Base-by-base conservation (phyloP, 805 yeast genomes). In the Metschnikowia colocasiae region DNA sequence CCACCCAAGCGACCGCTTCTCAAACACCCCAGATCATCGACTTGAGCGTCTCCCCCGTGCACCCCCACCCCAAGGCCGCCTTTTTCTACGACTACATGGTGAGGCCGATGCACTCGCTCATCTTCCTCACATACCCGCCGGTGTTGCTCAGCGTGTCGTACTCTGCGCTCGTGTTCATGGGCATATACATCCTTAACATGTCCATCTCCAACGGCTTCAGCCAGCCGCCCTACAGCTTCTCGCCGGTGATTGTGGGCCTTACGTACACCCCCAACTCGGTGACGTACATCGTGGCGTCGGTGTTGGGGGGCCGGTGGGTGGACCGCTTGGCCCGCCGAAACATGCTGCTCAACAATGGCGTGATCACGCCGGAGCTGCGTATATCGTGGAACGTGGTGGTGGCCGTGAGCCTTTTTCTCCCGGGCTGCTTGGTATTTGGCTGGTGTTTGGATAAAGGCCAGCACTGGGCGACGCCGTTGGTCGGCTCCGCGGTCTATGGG, bases 191-290 rank as follows among this genome's bases (percentile, higher is more conserved):
- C 52, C 79, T 87, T 57, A 89, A 89, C 66, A 74, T 87, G 78
- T 75, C 92, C 3, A 69, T 89, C 36, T 75, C 91, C 40, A 76
- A 78, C 57, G 74, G 73, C 44, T 88, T 81, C 63, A 68, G 86
- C 0, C 58, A 75, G 18, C 63, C 68, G 0, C 96, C 96, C 3
- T 88, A 88, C 63, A 79, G 81, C 57, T 89, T 85, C 71, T 67
- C 71, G 29, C 65, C 86, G 0, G 64, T 87, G 41, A 73, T 82
- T 47, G 76, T 84, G 41, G 96, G 96, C 27, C 71, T 88, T 23
- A 74, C 86, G 47, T 88, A 87, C 67, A 81, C 89, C 29, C 96
- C 96, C 31, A 88, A 88, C 62, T 87, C 95, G 0, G 78, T 87
- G 22, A 79, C 91, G 0, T 88, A 87, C 59, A 65, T 88, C 31